Evolutionary conservation across 2,329 filamentous ascomycete species (phyloP), one percentile per base, ranked within the genome.

Genomic region (Epichloe sp.): DNA sequence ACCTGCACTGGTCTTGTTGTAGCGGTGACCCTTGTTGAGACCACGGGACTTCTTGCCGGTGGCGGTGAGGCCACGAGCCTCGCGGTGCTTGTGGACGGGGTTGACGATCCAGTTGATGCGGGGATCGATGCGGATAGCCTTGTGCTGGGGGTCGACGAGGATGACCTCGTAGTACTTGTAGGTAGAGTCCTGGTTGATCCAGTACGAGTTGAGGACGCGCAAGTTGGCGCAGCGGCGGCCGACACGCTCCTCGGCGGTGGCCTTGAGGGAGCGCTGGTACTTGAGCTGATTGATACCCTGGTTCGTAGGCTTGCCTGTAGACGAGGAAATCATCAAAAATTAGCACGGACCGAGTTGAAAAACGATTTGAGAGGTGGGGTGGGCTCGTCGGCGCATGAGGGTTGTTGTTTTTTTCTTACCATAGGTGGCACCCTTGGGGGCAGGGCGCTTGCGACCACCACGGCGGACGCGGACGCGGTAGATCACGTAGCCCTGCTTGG

Each of bases 81-180:
- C 93, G 79, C 93, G 93, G 85, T 97, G 93, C 90, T 98, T 98
- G 88, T 98, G 93, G 68, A 98, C 94, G 65, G 93, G 86, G 79
- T 94, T 94, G 78, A 91, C 88, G 82, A 98, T 98, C 93, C 93
- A 98, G 88, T 95, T 98, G 87, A 98, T 97, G 77, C 93, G 90
- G 68, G 93, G 79, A 75, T 98, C 93, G 71, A 86, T 88, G 75
- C 93, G 93, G 82, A 98, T 98, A 70, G 93, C 93, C 84, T 97
- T 97, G 88, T 98, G 93, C 80, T 94, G 87, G 72, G 93, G 93
- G 80, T 98, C 93, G 71, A 98, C 91, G 70, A 96, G 88, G 80
- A 98, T 97, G 76, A 97, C 85, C 79, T 98, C 93, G 81, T 83
- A 98, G 87, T 98, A 98, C 83, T 98, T 98, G 88, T 97, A 98